Evolutionary conservation across 768 basidiomycete species (phyloP), one percentile per base, ranked within the genome.

Genomic region (Xerocomus spinulosus): DNA sequence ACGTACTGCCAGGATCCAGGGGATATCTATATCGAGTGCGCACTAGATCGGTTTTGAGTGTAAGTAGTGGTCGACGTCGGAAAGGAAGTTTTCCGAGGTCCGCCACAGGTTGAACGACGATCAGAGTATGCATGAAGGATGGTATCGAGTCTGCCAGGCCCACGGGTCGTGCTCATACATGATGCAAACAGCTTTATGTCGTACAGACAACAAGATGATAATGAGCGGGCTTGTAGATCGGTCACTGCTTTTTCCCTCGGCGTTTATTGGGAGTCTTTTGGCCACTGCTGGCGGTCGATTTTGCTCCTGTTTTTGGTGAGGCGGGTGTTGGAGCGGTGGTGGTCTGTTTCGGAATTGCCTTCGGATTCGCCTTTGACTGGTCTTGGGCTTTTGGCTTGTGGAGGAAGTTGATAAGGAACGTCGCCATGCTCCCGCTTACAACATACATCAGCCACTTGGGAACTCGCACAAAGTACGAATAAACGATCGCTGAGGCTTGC

Each of bases 381-480:
- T 9, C 35, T 40, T 28, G 40, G 17, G 49, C 18, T 0, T 56
- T 29, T 8, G 61, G 57, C 26, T 62, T 66, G 62, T 92, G 90
- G 53, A 91, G 61, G 30, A 87, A 50, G 44, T 79, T 77, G 58
- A 92, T 74, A 17, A 87, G 44, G 49, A 87, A 38, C n/a, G 84
- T 86, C 7, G 78, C 90, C 33, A 82, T 3, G 26, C 70, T 73
- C 33, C 88, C 90, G 3, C 86, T 83, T 8, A 76, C 42, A 38
- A 88, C 56, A 59, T 87, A 74, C 59, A 91, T 67, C 20, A 85
- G 28, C 83, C 85, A 90, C 52, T 78, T 78, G n/a, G 90, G 90
- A 37, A 91, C 58, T 25, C 71, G 57, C 47, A 78, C 62, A 13
- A 76, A 52, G 50, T 72, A 48, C 56, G 77, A 68, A 71, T 90